Conservation (phyloP, 2,329 filamentous ascomycete species). For the Trichoderma guizhouense region DNA sequence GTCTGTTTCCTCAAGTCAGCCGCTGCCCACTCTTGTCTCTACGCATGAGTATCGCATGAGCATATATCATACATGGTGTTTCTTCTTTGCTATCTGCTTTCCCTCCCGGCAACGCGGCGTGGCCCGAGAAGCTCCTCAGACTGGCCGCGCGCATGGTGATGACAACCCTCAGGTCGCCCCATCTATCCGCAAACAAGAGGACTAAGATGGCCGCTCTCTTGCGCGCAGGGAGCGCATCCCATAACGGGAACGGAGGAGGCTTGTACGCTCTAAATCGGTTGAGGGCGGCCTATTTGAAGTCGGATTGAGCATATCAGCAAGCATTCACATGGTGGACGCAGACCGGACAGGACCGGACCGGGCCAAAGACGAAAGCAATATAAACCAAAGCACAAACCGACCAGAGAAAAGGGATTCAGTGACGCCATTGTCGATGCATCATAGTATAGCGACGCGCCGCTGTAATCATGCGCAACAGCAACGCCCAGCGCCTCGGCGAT, state of each 20-base stretch:
- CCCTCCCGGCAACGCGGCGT: slow-evolving; percentile 83
- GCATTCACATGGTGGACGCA: neutral
- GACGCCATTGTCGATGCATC: slow-evolving; percentile 56
- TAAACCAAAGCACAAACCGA: slow-evolving; percentile 37
- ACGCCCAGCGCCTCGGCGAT: slow-evolving; percentile 6
- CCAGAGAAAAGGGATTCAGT: slow-evolving; percentile 52
- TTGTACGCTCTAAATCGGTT: slow-evolving; percentile 59
- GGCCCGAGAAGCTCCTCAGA: slow-evolving; percentile 70
- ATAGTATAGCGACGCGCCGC: slow-evolving; percentile 52
- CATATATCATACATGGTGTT: slow-evolving; percentile 51
- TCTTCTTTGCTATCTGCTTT: slow-evolving; percentile 59
- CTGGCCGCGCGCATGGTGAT: slow-evolving; percentile 65
- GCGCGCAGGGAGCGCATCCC: slow-evolving; percentile 58
- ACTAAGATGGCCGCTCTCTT: slow-evolving; percentile 84
- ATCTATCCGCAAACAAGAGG: slow-evolving; percentile 79
- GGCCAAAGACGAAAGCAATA: neutral
- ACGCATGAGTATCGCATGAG: neutral
- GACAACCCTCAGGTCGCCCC: slow-evolving; percentile 72
- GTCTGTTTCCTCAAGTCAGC: slow-evolving; percentile 44
- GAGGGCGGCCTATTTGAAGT: slow-evolving; percentile 48
- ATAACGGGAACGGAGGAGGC: slow-evolving; percentile 58
- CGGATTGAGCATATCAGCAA: neutral
- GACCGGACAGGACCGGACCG: too few relatives aligned
- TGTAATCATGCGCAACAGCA: slow-evolving; percentile 18
- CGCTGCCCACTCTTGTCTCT: neutral